phyloP scores from a whole-genome alignment of 345 rosid species.

The Abelmoschus esculentus region DNA sequence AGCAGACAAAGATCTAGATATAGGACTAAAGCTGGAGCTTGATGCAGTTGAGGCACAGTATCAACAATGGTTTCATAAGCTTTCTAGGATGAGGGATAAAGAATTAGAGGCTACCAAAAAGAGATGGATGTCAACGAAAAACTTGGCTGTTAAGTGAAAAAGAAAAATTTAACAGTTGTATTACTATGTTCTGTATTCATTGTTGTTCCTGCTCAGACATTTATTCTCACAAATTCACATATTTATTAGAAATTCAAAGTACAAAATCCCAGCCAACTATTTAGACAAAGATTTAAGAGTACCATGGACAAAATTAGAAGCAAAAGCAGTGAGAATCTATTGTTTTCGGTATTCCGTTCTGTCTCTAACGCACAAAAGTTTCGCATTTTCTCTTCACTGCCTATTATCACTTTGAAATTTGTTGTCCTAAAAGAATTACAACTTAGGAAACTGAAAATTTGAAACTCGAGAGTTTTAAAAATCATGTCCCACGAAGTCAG shows the following conservation, averaged over 20 bases:
- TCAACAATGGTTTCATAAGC: slow-evolving; percentile 47
- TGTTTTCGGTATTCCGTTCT: not conserved
- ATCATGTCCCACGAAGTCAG: not conserved
- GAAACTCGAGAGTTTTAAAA: not conserved
- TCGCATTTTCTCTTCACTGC: not conserved
- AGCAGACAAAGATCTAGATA: slow-evolving; percentile 27
- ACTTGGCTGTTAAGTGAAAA: slow-evolving; percentile 15
- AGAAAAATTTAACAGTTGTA: not conserved
- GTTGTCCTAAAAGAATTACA: not conserved
- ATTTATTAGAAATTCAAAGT: not conserved
- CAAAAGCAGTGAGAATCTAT: not conserved
- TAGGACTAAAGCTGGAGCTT: slow-evolving; percentile 50
- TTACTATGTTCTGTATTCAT: not conserved
- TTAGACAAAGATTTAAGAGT: not conserved
- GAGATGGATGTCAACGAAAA: slow-evolving; percentile 52
- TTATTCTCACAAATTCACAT: not conserved
- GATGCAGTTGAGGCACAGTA: slow-evolving; percentile 59
- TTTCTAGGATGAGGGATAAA: slow-evolving; percentile 58
- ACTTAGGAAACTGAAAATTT: not conserved
- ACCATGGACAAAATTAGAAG: not conserved
- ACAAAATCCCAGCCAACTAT: not conserved
- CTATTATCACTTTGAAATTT: not conserved
- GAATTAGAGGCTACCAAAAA: slow-evolving; percentile 53
- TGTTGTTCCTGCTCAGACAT: not conserved
- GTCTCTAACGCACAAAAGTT: not conserved